phyloP scores from a whole-genome alignment of 176 grass and related monocot genomes.

The Avena eriantha region DNA sequence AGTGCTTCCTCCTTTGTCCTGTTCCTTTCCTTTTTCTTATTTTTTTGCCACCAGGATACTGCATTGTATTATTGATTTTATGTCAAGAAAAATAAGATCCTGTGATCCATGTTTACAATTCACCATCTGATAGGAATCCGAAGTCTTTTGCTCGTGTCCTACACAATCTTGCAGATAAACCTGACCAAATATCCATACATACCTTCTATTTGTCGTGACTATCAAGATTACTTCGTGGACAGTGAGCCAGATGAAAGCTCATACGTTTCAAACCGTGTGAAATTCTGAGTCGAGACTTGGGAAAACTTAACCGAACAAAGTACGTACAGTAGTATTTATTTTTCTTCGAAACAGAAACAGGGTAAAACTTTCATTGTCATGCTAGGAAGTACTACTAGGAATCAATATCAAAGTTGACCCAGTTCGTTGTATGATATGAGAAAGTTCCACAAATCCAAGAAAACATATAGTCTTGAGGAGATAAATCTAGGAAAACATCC shows the following conservation, averaged over 20 bases:
- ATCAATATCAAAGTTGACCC: slow-evolving; percentile 3
- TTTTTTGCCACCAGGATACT: background rate
- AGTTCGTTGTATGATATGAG: background rate
- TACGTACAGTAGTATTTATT: too few species aligned
- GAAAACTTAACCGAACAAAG: background rate
- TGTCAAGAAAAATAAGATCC: slow-evolving; percentile 42
- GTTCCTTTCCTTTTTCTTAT: background rate
- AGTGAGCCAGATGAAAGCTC: background rate
- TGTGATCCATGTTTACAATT: background rate
- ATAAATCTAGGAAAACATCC: too few species aligned
- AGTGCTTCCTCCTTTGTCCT: slow-evolving; percentile 6
- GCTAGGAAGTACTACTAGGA: background rate
- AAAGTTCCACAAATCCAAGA: background rate
- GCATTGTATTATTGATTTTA: slow-evolving; percentile 42
- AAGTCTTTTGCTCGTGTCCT: background rate
- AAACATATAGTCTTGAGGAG: slow-evolving; percentile 18
- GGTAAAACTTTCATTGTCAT: slow-evolving; percentile 30
- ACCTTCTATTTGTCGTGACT: background rate
- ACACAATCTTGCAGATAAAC: background rate
- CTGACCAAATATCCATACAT: background rate
- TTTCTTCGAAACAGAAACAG: too few species aligned
- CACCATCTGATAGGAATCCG: background rate
- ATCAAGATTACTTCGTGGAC: background rate
- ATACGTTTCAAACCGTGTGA: slow-evolving; percentile 41
- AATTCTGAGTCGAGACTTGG: background rate